These are phyloP conservation scores for Xylariomycetidae sp. DNA, from an alignment of 2,329 filamentous ascomycete species.

Conservation along the genomic window DNA sequence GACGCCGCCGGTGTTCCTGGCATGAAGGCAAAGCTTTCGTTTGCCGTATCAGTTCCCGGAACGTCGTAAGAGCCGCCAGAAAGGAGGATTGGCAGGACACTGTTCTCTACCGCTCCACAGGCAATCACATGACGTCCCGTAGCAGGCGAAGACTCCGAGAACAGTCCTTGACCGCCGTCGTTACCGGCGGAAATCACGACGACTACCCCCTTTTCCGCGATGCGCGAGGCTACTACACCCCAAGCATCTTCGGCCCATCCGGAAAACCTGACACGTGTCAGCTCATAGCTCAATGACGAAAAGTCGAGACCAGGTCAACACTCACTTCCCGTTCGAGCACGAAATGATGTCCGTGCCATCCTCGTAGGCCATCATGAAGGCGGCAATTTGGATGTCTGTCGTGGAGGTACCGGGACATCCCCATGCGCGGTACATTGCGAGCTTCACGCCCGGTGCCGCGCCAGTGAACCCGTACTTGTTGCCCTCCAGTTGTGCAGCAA, in stretches of 20 bases:
- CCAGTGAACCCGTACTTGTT: constrained; percentile 15
- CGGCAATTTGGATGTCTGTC: constrained; percentile 24
- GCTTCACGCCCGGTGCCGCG: constrained; percentile 13
- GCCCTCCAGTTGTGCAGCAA: constrained; percentile 19
- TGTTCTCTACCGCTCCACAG: no score
- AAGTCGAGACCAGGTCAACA: neutral
- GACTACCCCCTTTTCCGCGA: constrained; percentile 33
- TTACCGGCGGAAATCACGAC: constrained; percentile 30
- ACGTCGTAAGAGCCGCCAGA: no score
- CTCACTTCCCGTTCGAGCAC: constrained; percentile 21
- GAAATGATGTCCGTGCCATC: constrained; percentile 28
- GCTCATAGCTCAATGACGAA: neutral
- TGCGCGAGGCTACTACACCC: constrained; percentile 31
- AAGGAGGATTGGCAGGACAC: no score
- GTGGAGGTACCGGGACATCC: constrained; percentile 12
- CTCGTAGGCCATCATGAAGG: constrained; percentile 23
- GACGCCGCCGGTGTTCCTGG: no score
- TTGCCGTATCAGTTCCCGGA: no score
- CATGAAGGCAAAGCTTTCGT: no score
- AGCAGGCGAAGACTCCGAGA: no score
- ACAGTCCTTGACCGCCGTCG: no score
- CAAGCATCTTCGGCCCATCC: constrained; percentile 28
- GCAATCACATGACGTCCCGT: no score
- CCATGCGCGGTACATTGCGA: constrained; percentile 12
- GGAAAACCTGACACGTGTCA: constrained; percentile 1